Evolutionary conservation across 2,329 filamentous ascomycete genomes (phyloP).

Genomic region (Trichoderma sp.): DNA sequence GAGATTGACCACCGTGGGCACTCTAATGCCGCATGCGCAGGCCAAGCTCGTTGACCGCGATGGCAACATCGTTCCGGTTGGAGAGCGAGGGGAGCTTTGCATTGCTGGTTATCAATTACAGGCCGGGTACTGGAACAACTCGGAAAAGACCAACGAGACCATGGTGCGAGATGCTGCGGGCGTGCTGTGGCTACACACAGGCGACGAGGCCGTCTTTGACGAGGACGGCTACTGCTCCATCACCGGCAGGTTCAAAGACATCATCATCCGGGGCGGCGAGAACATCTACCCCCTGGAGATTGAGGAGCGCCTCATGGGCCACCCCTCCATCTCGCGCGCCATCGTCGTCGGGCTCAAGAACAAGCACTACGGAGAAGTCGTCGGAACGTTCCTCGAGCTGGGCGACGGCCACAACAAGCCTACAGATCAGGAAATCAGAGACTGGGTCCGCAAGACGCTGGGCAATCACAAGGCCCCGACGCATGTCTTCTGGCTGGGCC

Average conservation of each 20-base stretch:
- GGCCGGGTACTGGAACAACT: conserved; percentile 68
- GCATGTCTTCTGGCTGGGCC: conserved; percentile 75
- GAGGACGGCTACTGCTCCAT: conserved; percentile 70
- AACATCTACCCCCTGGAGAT: conserved; percentile 76
- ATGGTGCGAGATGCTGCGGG: conserved; percentile 57
- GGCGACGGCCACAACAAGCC: conserved; percentile 44
- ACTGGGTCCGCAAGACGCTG: conserved; percentile 63
- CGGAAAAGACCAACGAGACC: conserved; percentile 68
- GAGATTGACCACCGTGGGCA: conserved; percentile 72
- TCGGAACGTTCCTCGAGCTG: conserved; percentile 62
- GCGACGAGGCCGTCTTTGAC: conserved; percentile 70
- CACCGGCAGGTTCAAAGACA: conserved; percentile 76
- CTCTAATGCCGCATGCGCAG: conserved; percentile 71
- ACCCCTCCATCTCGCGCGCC: conserved; percentile 63
- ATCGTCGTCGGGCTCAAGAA: conserved; percentile 71
- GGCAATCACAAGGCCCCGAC: conserved; percentile 70
- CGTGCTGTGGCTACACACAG: conserved; percentile 65
- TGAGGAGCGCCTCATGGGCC: conserved; percentile 68
- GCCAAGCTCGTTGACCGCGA: conserved; percentile 76
- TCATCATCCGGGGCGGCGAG: conserved; percentile 75
- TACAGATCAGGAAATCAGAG: conserved; percentile 56
- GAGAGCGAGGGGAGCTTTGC: conserved; percentile 71
- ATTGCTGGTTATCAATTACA: conserved; percentile 78
- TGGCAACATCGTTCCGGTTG: conserved; percentile 66
- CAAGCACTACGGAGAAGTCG: conserved; percentile 72